phyloP scores from a whole-genome alignment of 305 asterid genomes.

The Plantago coronopus region DNA sequence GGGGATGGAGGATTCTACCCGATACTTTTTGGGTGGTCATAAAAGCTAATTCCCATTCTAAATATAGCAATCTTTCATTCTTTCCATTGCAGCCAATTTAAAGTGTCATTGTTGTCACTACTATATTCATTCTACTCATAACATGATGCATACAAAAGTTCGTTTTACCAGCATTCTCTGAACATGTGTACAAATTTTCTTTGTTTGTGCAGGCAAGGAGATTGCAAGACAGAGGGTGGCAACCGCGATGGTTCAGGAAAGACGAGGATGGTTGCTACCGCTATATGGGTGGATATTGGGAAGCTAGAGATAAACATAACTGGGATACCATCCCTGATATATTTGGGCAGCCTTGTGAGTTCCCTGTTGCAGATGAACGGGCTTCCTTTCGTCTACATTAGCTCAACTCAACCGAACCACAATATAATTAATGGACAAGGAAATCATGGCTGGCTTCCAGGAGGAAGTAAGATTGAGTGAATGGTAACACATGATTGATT shows the following conservation, averaged over 20 bases:
- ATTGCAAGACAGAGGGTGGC: constrained; percentile 96
- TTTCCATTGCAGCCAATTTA: too few relatives aligned
- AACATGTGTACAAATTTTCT: too few relatives aligned
- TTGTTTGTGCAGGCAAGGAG: constrained; percentile 67
- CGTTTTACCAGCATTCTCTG: background rate
- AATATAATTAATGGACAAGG: too few relatives aligned
- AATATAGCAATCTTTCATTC: too few relatives aligned
- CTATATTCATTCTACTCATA: too few relatives aligned
- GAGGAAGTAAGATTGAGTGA: background rate
- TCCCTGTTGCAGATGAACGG: constrained; percentile 31
- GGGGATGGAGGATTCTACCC: too few relatives aligned
- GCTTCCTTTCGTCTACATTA: constrained; percentile 11
- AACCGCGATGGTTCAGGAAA: constrained; percentile 80
- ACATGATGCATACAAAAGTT: background rate
- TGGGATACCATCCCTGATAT: constrained; percentile 85
- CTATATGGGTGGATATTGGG: constrained; percentile 88
- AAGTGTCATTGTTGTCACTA: too few relatives aligned
- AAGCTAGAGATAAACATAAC: constrained; percentile 61
- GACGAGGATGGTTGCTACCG: constrained; percentile 77
- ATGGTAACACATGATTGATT: background rate
- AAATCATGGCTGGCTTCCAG: background rate
- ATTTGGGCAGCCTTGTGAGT: constrained; percentile 58
- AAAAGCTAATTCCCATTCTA: too few relatives aligned
- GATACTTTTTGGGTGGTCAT: too few relatives aligned
- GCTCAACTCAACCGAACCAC: background rate